phyloP scores from a whole-genome alignment of 2,329 filamentous ascomycete genomes.

The Talaromyces sp. region DNA sequence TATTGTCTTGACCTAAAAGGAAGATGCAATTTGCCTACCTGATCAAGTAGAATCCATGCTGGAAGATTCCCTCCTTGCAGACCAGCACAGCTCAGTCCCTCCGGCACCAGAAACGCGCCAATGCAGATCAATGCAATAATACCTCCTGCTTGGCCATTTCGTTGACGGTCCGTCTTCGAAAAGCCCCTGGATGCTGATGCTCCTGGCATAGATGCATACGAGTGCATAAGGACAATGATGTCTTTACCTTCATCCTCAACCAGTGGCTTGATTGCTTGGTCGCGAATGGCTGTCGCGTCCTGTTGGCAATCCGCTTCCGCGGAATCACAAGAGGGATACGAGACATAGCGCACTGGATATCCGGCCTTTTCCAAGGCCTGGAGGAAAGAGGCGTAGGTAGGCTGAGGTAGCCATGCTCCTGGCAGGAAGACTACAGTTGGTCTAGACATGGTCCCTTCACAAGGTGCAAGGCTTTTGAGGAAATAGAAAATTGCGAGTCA shows the following conservation, averaged over 20 bases:
- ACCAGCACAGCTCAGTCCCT: slow-evolving; percentile 25
- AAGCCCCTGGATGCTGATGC: slow-evolving; percentile 25
- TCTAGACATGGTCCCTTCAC: background rate
- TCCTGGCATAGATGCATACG: slow-evolving; percentile 30
- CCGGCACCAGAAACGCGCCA: slow-evolving; percentile 34
- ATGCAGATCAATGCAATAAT: slow-evolving; percentile 29
- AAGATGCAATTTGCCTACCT: slow-evolving; percentile 21
- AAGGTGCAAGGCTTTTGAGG: background rate
- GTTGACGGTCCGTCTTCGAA: slow-evolving; percentile 20
- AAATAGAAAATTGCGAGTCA: too few species aligned
- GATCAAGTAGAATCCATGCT: slow-evolving; percentile 22
- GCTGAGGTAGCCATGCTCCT: slow-evolving; percentile 37
- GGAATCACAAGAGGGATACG: slow-evolving; percentile 24
- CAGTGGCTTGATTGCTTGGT: slow-evolving; percentile 14
- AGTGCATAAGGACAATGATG: slow-evolving; percentile 28
- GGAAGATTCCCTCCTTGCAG: slow-evolving; percentile 23
- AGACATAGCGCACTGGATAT: slow-evolving; percentile 27
- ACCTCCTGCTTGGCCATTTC: slow-evolving; percentile 26
- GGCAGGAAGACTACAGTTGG: slow-evolving; percentile 33
- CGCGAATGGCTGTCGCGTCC: slow-evolving; percentile 31
- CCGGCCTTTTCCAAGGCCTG: slow-evolving; percentile 26
- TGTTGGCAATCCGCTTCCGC: slow-evolving; percentile 24
- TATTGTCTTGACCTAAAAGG: background rate
- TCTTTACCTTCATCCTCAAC: slow-evolving; percentile 22
- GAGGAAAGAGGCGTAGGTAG: slow-evolving; percentile 29